phyloP scores from a whole-genome alignment of 352 stramenopile species.

The Phytophthora pseudosyringae region DNA sequence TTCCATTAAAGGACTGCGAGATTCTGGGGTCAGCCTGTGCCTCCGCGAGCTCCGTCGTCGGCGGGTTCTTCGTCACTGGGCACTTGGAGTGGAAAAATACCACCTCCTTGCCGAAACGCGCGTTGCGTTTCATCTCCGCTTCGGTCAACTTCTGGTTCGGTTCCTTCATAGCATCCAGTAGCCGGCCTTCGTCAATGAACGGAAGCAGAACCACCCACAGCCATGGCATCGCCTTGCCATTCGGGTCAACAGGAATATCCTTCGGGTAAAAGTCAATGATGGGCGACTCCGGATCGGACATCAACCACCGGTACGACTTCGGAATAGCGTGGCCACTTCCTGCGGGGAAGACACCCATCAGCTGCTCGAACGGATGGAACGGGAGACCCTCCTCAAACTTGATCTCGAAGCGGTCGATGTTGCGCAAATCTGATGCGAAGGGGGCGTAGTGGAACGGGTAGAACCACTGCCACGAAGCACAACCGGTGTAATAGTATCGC shows the following conservation, averaged over 20 bases:
- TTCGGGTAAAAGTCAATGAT: slow-evolving; percentile 98
- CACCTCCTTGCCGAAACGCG: slow-evolving; percentile 83
- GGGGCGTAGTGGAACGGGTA: slow-evolving; percentile 99
- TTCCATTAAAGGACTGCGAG: slow-evolving; percentile 75
- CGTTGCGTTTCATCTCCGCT: slow-evolving; percentile 85
- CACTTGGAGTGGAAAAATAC: slow-evolving; percentile 84
- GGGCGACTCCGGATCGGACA: slow-evolving; percentile 95
- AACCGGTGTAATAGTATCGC: slow-evolving; percentile 99
- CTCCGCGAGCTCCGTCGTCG: slow-evolving; percentile 53
- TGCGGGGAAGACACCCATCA: slow-evolving; percentile 98
- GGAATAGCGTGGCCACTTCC: slow-evolving; percentile 95
- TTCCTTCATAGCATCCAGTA: slow-evolving; percentile 91
- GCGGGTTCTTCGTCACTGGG: slow-evolving; percentile 47
- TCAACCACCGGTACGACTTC: slow-evolving; percentile 94
- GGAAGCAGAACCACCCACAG: slow-evolving; percentile 98
- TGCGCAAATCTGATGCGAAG: slow-evolving; percentile 92
- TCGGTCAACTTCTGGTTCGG: slow-evolving; percentile 71
- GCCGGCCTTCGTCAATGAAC: slow-evolving; percentile 98
- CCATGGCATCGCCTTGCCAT: slow-evolving; percentile 99
- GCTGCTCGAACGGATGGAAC: slow-evolving; percentile 97
- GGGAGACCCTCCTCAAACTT: slow-evolving; percentile 95
- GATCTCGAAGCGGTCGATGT: slow-evolving; percentile 91
- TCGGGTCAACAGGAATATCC: slow-evolving; percentile 97
- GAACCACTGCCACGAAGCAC: slow-evolving; percentile 99
- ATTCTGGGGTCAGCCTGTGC: slow-evolving; percentile 52